Percentiles rank a stretch among this genome's conserved stretches.
phyloP scores from a whole-genome alignment of 108 stramenopile species.

The Conticribra guillardii region DNA sequence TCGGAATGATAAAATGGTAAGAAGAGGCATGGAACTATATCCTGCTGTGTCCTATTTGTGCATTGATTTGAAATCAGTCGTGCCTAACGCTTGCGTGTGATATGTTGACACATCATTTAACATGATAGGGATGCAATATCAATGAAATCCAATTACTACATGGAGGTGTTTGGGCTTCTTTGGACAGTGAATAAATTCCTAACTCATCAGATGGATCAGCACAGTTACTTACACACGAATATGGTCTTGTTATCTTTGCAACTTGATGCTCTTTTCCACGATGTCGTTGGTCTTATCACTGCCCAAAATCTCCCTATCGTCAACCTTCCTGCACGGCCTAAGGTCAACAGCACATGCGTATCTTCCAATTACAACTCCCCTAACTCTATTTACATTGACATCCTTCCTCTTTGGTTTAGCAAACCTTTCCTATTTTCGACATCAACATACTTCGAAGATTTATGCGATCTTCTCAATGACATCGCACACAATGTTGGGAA shows the following conservation, averaged over 20 bases:
- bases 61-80: not conserved
- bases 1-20: constrained; percentile 82
- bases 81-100: not conserved
- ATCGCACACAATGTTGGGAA: constrained; percentile 21
- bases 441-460: constrained; percentile 62
- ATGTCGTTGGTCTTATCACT: constrained; percentile 50
- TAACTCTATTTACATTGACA: constrained; percentile 15
- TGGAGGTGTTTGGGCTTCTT: constrained; percentile 52
- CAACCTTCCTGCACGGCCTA: constrained; percentile 16
- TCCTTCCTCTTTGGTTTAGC: constrained; percentile 47
- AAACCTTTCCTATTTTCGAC: constrained; percentile 47
- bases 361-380: not conserved
- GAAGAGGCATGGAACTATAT: no score
- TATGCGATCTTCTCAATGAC: constrained; percentile 52
- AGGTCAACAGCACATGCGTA: constrained; percentile 1
- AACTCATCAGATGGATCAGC: not conserved
- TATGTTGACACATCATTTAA: no score
- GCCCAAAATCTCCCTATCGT: constrained; percentile 39
- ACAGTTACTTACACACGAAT: constrained; percentile 33
- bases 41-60: not conserved
- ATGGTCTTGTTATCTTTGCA: constrained; percentile 48
- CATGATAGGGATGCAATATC: constrained; percentile 40
- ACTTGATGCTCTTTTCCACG: constrained; percentile 60
- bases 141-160: constrained; percentile 48
- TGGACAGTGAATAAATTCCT: constrained; percentile 33